These are phyloP conservation scores for Cutaneotrichosporon mucoides DNA, from an alignment of 1,284 basidiomycete genomes.

Conservation along the genomic window DNA sequence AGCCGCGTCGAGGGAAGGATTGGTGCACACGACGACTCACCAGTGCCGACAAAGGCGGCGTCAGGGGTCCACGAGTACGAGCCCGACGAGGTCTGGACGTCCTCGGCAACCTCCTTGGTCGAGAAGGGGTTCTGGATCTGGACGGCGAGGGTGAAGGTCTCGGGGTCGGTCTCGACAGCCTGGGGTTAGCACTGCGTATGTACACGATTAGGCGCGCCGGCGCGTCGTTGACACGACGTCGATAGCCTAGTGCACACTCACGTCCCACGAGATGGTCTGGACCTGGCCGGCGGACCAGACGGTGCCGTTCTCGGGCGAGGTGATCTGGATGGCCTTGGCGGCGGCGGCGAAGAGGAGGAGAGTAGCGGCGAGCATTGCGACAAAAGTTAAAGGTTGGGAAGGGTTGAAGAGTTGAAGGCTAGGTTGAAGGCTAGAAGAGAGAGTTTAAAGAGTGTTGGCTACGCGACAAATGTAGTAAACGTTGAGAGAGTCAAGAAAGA, in stretches of 20 bases:
- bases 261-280: conserved; percentile 35
- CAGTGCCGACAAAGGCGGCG: conserved; percentile 18
- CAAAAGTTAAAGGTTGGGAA: not conserved
- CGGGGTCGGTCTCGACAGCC: conserved; percentile 40
- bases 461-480: too few relatives aligned
- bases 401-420: not conserved
- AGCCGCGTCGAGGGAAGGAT: not conserved
- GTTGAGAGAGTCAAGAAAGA: too few relatives aligned
- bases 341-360: conserved; percentile 24
- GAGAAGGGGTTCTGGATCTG: conserved; percentile 25
- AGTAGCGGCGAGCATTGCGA: conserved; percentile 23
- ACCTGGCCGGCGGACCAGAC: conserved; percentile 29
- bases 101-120: conserved; percentile 41
- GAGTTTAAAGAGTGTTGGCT: too few relatives aligned
- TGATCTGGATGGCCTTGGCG: conserved; percentile 32
- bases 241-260: too few relatives aligned
- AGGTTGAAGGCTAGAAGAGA: too few relatives aligned
- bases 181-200: not conserved
- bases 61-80: conserved; percentile 38
- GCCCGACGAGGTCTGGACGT: conserved; percentile 29
- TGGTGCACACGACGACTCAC: not conserved
- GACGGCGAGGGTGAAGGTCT: conserved; percentile 34
- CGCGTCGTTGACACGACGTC: too few relatives aligned
- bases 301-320: conserved; percentile 30
- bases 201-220: too few relatives aligned